phyloP scores from a whole-genome alignment of 495 filamentous ascomycete genomes.

The Penicillium maclennaniae region DNA sequence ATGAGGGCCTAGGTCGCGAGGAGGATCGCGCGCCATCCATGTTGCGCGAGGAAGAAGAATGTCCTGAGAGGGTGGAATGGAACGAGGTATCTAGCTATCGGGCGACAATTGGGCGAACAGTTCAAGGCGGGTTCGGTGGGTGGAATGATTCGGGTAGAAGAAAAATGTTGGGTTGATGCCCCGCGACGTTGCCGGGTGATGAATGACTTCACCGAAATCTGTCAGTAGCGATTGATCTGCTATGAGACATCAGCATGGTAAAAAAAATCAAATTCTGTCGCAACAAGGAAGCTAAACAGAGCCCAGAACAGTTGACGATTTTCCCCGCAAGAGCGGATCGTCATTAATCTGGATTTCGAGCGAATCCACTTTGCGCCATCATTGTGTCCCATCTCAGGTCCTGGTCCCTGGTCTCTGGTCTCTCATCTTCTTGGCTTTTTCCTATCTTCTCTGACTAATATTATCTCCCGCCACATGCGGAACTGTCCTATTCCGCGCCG shows the following conservation, averaged over 20 bases:
- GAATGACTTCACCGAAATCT: neutral
- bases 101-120: slow-evolving; percentile 1
- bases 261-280: neutral
- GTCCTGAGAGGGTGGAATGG: neutral
- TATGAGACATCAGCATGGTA: neutral
- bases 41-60: neutral
- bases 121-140: neutral
- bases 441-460: neutral
- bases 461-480: slow-evolving; percentile 36
- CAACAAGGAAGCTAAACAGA: neutral
- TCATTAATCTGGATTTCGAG: slow-evolving; percentile 7
- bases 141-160: neutral
- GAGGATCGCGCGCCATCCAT: slow-evolving; percentile 41
- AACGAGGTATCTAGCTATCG: neutral
- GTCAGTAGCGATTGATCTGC: neutral
- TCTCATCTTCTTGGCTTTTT: slow-evolving; percentile 6
- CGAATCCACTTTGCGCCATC: slow-evolving; percentile 12
- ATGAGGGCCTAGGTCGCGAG: slow-evolving; percentile 47
- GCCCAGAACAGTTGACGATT: neutral
- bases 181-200: neutral
- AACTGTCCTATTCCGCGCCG: slow-evolving; percentile 30
- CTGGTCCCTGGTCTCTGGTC: slow-evolving; percentile 9
- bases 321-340: slow-evolving; percentile 14
- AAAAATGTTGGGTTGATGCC: neutral
- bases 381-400: slow-evolving; percentile 9